Base-by-base conservation (phyloP, 441 rosid species). In the Corymbia citriodora region DNA sequence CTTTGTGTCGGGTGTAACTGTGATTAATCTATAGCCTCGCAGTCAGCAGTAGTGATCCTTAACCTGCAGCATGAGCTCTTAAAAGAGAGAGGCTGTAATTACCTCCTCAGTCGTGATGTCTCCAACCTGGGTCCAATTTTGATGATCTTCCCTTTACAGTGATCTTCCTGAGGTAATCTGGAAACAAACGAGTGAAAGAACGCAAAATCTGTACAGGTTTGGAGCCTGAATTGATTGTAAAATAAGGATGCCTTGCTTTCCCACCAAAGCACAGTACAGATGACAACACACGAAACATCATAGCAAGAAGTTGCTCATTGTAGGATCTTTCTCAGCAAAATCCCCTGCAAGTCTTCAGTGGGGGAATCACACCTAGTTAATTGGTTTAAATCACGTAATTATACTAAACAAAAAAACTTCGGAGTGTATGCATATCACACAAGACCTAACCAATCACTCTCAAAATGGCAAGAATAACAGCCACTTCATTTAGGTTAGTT, bases 101-200 rank as follows among this genome's bases (percentile, higher is more conserved):
- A 98, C 99, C 99, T 97, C 99, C 91, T 98, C 98, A 74, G 99
- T 98, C 99, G 97, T 98, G 89, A 97, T 98, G 93, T 98, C 98
- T 88, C 99, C 99, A 83, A 97, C 99, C 94, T 96, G 97, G 8
- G 99, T 98, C 79, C 16, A 98, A 96, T 92, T 96, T 97, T 89
- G 99, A 97, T 89, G 99, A 98, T 94, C 98, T 95, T 89, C 98
- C 99, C 91, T 98, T 97, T 65, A 96, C 96, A 54, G 96, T 98
- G 92, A 97, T 95, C 95, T 98, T 98, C 94, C 99, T 83, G 70
- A 97, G 95, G 88, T 97, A 98, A 94, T 97, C 99, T 97, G 90
- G 91, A 91, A 91, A 89, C 27, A 88, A 31, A 79, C 57, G 61
- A 92, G 68, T 33, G 79, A 68, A 68, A 31, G 23, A 68, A 31